Evolutionary conservation across 2,329 filamentous ascomycete genomes (phyloP), one percentile per base, ranked within the genome.

Genomic region (Emmonsiellopsis sp.): DNA sequence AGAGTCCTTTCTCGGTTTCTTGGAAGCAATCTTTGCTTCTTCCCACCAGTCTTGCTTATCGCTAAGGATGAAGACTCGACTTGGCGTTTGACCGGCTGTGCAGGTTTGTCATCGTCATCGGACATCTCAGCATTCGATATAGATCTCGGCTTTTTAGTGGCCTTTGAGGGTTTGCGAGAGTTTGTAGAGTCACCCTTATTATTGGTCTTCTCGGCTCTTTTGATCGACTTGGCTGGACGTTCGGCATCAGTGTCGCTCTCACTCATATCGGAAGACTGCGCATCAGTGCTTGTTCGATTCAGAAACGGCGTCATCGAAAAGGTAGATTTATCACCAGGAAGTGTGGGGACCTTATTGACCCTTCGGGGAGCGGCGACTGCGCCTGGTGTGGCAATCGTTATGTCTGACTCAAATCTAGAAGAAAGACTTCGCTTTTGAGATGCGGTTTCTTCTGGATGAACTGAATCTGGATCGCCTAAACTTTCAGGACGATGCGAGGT

Each of bases 221-320:
- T 47, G 9, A 43, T 27, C 33, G 48, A 45, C 11, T 14, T 52
- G 31, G 57, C 56, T n/a, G 58, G 46, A 42, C 65, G 61, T 49
- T 66, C 60, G 32, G 58, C 53, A 27, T 66, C 62, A 37, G 57
- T 55, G n/a, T 62, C 61, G 31, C 65, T 65, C 40, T 62, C 64
- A 36, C 45, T 34, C 17, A 6, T n/a, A 13, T 44, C 52, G 2
- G 11, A 85, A 72, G 58, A 76, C 84, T 56, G 77, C 83, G 50
- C 42, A 8, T 31, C 39, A 14, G 50, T 45, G n/a, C 50, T 52
- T 31, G 82, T 85, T 49, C 85, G 82, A 68, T 91, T 95, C 57
- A 97, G 76, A 74, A 95, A 96, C 0, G 92, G 92, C 0, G 92
- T 97, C 59, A 96, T 90, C 3, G 90, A 95, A 68, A 97, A 96